Evolutionary conservation across 768 basidiomycete species (phyloP).

Genomic region (Ramaria sp.): DNA sequence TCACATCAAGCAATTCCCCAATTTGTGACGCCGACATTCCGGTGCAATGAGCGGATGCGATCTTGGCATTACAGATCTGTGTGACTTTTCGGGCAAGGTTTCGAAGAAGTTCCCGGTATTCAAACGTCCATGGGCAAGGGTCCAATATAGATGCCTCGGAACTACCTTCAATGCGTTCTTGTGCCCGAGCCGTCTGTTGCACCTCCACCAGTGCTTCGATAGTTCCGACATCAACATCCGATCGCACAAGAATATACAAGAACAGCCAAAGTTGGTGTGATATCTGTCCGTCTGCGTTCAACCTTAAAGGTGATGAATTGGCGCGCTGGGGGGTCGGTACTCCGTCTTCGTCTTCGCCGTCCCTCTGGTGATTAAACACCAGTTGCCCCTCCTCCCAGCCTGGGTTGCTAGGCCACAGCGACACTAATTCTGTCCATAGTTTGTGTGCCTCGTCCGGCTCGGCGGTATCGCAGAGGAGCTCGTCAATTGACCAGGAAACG

Average conservation of each 20-base stretch:
- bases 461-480: slow-evolving; percentile 3
- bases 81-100: neutral
- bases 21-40: neutral
- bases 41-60: neutral
- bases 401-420: neutral
- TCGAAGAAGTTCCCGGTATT: slow-evolving; percentile 3
- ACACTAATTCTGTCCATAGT: neutral
- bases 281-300: slow-evolving; percentile 11
- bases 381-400: neutral
- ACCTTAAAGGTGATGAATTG: neutral
- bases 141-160: neutral
- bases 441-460: neutral
- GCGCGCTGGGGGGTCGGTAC: neutral
- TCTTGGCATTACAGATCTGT: neutral
- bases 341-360: neutral
- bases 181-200: neutral
- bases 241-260: neutral
- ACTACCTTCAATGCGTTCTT: slow-evolving; percentile 6
- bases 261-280: slow-evolving; percentile 10
- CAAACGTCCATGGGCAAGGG: neutral
- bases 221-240: slow-evolving; percentile 3
- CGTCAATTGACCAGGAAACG: slow-evolving; percentile 4
- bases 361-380: neutral
- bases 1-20: slow-evolving; percentile 8
- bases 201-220: neutral